Evolutionary conservation across 2,329 filamentous ascomycete genomes (phyloP).

Genomic region (Coccinonectria pachysandricola): DNA sequence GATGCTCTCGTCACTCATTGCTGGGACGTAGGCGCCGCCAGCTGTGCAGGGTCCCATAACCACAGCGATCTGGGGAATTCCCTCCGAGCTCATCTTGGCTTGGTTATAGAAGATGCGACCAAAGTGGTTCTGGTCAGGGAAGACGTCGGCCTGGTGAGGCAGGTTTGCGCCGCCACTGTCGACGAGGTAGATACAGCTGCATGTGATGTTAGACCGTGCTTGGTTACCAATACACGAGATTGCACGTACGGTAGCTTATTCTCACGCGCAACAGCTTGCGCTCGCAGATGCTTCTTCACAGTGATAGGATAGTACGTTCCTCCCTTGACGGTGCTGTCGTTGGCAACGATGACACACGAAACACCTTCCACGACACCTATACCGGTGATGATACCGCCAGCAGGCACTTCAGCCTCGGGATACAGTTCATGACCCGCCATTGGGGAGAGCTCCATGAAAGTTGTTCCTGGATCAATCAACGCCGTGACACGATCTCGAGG

Average conservation of each 20-base stretch:
- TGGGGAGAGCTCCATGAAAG: constrained; percentile 89
- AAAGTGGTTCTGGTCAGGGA: constrained; percentile 91
- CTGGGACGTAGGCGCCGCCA: constrained; percentile 88
- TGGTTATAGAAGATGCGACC: constrained; percentile 98
- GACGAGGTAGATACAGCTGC: constrained; percentile 82
- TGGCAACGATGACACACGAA: constrained; percentile 85
- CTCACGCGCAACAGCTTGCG: constrained; percentile 82
- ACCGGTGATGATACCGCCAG: constrained; percentile 86
- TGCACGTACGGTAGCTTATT: constrained; percentile 58
- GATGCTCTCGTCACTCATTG: constrained; percentile 96
- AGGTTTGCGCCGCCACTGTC: constrained; percentile 94
- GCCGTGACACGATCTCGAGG: constrained; percentile 81
- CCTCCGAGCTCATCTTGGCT: constrained; percentile 77
- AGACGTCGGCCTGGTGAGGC: constrained; percentile 89
- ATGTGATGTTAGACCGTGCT: constrained; percentile 1
- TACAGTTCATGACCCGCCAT: constrained; percentile 82
- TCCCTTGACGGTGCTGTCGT: constrained; percentile 95
- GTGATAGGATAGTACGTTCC: constrained; percentile 96
- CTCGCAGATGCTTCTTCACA: constrained; percentile 91
- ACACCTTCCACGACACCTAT: constrained; percentile 86
- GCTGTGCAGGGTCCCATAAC: constrained; percentile 98
- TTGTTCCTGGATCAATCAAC: constrained; percentile 78
- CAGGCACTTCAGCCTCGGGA: constrained; percentile 74
- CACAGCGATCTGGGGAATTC: constrained; percentile 87
- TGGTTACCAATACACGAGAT: not conserved